Evolutionary conservation across 345 rosid genomes (phyloP).

Genomic region (Chamaenerion angustifolium): DNA sequence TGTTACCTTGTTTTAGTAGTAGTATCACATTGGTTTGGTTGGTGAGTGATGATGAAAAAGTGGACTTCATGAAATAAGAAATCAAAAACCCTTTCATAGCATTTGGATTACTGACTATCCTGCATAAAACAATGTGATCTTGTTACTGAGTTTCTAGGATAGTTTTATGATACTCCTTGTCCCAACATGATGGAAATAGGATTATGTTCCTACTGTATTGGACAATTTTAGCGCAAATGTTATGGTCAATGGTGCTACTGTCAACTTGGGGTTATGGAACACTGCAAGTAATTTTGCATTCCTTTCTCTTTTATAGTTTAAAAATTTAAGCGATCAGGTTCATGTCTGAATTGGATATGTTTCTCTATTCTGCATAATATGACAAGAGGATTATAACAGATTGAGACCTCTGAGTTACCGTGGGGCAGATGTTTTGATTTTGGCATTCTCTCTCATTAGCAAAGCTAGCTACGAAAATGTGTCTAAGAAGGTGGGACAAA

Average conservation of each 20-base stretch:
- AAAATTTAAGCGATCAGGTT: neutral
- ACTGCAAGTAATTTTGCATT: conserved; percentile 60
- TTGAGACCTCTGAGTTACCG: conserved; percentile 78
- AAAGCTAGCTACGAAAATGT: conserved; percentile 97
- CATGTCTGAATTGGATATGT: conserved; percentile 5
- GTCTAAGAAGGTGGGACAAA: conserved; percentile 61
- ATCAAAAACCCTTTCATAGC: too few relatives aligned
- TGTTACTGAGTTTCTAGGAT: too few relatives aligned
- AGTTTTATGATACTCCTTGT: conserved; percentile 1
- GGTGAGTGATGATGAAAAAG: too few relatives aligned
- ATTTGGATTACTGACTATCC: too few relatives aligned
- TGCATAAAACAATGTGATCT: too few relatives aligned
- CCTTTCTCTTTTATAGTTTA: neutral
- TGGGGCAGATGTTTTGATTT: conserved; percentile 89
- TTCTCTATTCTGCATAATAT: conserved; percentile 22
- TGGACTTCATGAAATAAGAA: too few relatives aligned
- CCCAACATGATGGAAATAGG: conserved; percentile 34
- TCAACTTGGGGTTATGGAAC: conserved; percentile 91
- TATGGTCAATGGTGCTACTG: conserved; percentile 84
- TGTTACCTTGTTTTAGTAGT: too few relatives aligned
- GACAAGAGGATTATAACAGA: conserved; percentile 88
- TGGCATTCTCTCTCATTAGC: conserved; percentile 94
- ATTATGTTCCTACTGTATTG: conserved; percentile 90
- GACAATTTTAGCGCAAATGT: conserved; percentile 99
- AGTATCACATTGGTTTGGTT: too few relatives aligned